phyloP scores from a whole-genome alignment of 352 stramenopile species.

The Plasmopara viticola region DNA sequence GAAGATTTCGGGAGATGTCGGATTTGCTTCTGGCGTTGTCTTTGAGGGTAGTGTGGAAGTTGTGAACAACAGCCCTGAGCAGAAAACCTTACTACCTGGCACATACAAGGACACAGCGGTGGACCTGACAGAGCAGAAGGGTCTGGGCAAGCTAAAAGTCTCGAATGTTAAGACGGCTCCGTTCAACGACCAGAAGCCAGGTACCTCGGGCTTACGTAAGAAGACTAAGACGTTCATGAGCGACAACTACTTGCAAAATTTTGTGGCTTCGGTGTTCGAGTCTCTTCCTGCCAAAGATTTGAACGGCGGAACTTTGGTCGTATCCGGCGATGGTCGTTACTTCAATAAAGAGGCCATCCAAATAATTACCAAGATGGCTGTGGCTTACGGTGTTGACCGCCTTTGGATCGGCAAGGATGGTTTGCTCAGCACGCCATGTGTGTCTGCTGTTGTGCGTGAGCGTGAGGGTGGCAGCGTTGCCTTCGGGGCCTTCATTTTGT shows the following conservation, averaged over 20 bases:
- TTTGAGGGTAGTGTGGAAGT: slow-evolving; percentile 92
- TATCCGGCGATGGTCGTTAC: slow-evolving; percentile 93
- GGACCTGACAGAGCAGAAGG: slow-evolving; percentile 91
- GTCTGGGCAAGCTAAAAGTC: slow-evolving; percentile 88
- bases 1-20: slow-evolving; percentile 94
- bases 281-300: slow-evolving; percentile 92
- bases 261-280: slow-evolving; percentile 96
- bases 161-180: slow-evolving; percentile 82
- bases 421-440: slow-evolving; percentile 95
- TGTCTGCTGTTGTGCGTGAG: slow-evolving; percentile 95
- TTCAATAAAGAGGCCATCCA: slow-evolving; percentile 94
- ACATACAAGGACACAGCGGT: slow-evolving; percentile 93
- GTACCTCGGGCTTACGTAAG: slow-evolving; percentile 97
- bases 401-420: slow-evolving; percentile 94
- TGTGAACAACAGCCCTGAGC: slow-evolving; percentile 93
- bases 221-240: slow-evolving; percentile 99
- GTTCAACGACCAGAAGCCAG: slow-evolving; percentile 94
- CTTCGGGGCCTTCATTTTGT: slow-evolving; percentile 96
- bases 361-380: slow-evolving; percentile 95
- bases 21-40: slow-evolving; percentile 87
- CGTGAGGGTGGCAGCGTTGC: slow-evolving; percentile 90
- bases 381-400: slow-evolving; percentile 93
- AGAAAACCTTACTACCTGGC: slow-evolving; percentile 92
- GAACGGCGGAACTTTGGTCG: slow-evolving; percentile 92
- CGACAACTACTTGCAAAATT: slow-evolving; percentile 98